A percentile compares a stretch with the other conserved stretches of the same genome.
Conservation (phyloP, 805 yeast species). For the Metschnikowia santaceciliae region DNA sequence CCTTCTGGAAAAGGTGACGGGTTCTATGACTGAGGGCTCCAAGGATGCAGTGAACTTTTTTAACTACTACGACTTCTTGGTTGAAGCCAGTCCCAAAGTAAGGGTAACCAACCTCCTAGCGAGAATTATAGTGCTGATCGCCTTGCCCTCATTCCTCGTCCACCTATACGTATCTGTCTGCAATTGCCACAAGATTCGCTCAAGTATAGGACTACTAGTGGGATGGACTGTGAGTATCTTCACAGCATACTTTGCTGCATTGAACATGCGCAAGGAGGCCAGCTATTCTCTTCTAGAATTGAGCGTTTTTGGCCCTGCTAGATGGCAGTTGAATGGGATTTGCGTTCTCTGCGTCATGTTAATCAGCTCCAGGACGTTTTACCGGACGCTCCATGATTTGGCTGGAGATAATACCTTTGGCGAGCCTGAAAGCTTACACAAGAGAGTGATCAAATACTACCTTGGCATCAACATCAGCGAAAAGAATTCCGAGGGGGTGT, state of each 20-base stretch:
- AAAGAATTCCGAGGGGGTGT: slow-evolving; percentile 14
- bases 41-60: not conserved
- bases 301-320: slow-evolving; percentile 5
- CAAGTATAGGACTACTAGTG: slow-evolving; percentile 30
- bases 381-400: slow-evolving; percentile 26
- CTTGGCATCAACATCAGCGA: slow-evolving; percentile 23
- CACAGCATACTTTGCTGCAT: slow-evolving; percentile 26
- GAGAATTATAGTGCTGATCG: not conserved
- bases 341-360: slow-evolving; percentile 24
- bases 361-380: slow-evolving; percentile 29
- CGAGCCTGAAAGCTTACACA: slow-evolving; percentile 19
- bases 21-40: not conserved
- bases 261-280: slow-evolving; percentile 20
- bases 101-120: not conserved
- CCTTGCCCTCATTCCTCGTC: not conserved
- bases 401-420: slow-evolving; percentile 23
- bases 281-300: slow-evolving; percentile 17
- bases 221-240: slow-evolving; percentile 33
- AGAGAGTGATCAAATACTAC: slow-evolving; percentile 27
- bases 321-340: slow-evolving; percentile 20
- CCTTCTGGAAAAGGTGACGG: not conserved
- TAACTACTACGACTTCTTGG: not conserved
- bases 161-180: slow-evolving; percentile 27
- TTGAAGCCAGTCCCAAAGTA: not conserved
- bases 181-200: slow-evolving; percentile 32